These are phyloP conservation scores for Fusarium sp. DNA, from an alignment of 2,329 filamentous ascomycete species.

Conservation along the genomic window DNA sequence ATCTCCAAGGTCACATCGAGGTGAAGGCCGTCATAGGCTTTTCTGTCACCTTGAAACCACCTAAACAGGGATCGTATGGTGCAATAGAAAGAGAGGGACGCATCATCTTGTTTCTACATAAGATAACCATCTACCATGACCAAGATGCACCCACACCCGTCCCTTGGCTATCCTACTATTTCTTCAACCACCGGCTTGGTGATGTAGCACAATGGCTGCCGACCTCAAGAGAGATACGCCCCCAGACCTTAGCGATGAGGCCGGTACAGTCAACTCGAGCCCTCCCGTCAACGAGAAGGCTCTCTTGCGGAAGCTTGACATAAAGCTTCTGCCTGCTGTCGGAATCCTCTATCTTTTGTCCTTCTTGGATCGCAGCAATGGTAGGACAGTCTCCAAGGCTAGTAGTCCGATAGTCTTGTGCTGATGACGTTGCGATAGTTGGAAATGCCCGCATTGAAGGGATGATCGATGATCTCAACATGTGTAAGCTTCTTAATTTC, in stretches of 20 bases:
- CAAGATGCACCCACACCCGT: rapidly evolving
- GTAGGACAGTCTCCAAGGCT: conserved; percentile 48
- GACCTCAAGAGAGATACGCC: conserved; percentile 15
- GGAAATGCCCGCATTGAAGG: conserved; percentile 67
- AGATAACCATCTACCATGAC: not conserved
- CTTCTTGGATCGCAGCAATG: conserved; percentile 67
- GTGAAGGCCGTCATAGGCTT: not conserved
- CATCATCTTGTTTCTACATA: not conserved
- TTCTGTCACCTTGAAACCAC: not conserved
- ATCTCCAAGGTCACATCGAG: not conserved
- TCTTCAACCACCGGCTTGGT: too few relatives aligned
- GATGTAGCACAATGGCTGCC: not conserved
- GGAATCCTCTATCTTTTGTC: conserved; percentile 65
- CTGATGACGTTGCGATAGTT: conserved; percentile 51
- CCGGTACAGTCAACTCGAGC: conserved; percentile 12
- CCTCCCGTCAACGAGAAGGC: conserved; percentile 61
- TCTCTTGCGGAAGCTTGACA: conserved; percentile 66
- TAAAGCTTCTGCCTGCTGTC: conserved; percentile 61
- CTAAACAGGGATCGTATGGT: conserved; percentile 22
- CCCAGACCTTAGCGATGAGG: conserved; percentile 34
- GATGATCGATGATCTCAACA: conserved; percentile 59
- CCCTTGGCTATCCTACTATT: rapidly evolving
- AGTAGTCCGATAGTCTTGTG: conserved; percentile 31
- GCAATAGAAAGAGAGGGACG: conserved; percentile 5
- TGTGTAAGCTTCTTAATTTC: conserved; percentile 53